Evolutionary conservation across 345 rosid species (phyloP).

Genomic region (Kernera saxatilis): DNA sequence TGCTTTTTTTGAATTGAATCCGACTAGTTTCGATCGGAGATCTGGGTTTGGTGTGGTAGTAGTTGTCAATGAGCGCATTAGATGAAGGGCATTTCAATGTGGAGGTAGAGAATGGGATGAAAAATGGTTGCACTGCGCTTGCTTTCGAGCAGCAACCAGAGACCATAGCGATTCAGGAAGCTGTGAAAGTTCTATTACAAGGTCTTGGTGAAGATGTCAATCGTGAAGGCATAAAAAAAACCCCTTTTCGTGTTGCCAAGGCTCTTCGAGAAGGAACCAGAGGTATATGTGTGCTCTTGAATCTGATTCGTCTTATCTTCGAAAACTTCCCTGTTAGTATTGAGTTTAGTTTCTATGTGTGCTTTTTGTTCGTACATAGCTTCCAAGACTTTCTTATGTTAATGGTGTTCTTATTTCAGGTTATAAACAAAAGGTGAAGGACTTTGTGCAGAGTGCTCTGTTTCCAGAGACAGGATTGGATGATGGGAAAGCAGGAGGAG

Average conservation of each 20-base stretch:
- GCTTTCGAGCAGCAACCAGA: conserved; percentile 47
- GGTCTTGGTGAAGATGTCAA: conserved; percentile 70
- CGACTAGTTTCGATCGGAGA: background rate
- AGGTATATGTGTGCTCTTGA: conserved; percentile 36
- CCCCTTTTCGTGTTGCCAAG: conserved; percentile 85
- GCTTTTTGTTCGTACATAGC: too few species aligned
- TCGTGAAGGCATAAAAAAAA: conserved; percentile 74
- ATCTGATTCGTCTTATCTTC: background rate
- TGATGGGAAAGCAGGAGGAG: conserved; percentile 75
- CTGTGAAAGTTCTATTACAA: conserved; percentile 64
- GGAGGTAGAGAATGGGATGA: conserved; percentile 51
- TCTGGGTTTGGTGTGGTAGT: conserved; percentile 6
- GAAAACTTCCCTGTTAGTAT: too few species aligned
- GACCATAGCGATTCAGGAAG: conserved; percentile 53
- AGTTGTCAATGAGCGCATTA: conserved; percentile 54
- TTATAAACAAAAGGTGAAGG: conserved; percentile 58
- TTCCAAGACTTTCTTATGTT: background rate
- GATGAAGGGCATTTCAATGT: conserved; percentile 51
- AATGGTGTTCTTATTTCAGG: conserved; percentile 36
- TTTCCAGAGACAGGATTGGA: conserved; percentile 77
- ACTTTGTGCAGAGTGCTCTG: conserved; percentile 70
- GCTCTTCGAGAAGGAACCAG: conserved; percentile 71
- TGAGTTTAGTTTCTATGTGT: background rate
- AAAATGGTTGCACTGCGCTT: conserved; percentile 31
- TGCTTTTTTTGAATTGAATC: background rate